Evolutionary conservation across 164 flowering plant species (phyloP).

Genomic region (Buxus sempervirens): DNA sequence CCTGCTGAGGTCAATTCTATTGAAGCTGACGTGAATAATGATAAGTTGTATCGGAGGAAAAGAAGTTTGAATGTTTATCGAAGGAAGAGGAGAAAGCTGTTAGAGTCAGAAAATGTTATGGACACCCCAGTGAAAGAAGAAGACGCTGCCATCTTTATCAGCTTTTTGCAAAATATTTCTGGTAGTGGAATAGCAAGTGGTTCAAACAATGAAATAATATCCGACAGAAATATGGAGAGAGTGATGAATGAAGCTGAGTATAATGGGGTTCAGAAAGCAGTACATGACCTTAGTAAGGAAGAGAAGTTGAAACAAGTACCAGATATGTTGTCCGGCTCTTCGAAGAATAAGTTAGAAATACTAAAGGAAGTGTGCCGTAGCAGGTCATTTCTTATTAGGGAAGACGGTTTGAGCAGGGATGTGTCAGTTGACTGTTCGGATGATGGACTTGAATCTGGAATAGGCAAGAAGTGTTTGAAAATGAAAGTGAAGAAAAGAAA

Average conservation of each 20-base stretch:
- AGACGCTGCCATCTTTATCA: neutral
- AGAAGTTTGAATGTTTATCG: neutral
- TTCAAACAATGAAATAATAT: neutral
- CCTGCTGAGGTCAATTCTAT: neutral
- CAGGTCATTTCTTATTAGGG: neutral
- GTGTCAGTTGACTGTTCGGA: neutral
- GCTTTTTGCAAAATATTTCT: neutral
- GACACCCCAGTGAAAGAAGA: slow-evolving; percentile 2
- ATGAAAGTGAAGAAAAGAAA: neutral
- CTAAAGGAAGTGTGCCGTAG: neutral
- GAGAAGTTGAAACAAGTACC: neutral
- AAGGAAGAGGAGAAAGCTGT: slow-evolving; percentile 4
- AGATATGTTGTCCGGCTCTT: neutral
- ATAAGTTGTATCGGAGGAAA: neutral
- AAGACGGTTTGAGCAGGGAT: neutral
- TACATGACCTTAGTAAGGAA: neutral
- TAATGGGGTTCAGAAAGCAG: neutral
- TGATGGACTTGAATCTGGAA: neutral
- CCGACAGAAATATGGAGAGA: neutral
- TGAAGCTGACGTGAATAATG: neutral
- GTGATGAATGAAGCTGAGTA: neutral
- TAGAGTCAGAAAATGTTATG: neutral
- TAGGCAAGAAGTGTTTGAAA: neutral
- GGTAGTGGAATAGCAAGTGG: neutral
- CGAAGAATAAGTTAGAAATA: neutral